Base-by-base conservation (phyloP, 2,329 filamentous ascomycete species). In the Hymenoscyphus repandus region DNA sequence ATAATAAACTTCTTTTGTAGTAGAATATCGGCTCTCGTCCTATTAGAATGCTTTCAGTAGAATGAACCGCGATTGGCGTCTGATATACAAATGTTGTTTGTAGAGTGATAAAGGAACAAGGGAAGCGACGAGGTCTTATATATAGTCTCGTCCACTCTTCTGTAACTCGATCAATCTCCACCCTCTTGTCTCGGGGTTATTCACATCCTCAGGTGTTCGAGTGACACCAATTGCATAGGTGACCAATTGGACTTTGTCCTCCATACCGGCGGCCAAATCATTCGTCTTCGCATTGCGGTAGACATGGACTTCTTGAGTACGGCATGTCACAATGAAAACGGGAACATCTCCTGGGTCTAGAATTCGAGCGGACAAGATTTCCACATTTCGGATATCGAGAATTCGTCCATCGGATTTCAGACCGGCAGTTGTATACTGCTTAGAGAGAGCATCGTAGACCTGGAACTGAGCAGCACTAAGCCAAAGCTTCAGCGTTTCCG, bases 81-180 rank as follows among this genome's bases (percentile, higher is more conserved):
- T 37, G 17, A 45, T 43, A 32, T 38, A 33, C 13, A 48, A 41
- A 31, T 36, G n/a, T 15, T 11, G 49, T 47, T 15, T 11, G 49
- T 37, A 30, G 18, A 6, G 31, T 10, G 31, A 10, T 41, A 39
- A 39, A 1, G 18, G 30, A 17, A 27, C 12, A 47, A 39, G 37
- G 10, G 11, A 37, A 12, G 33, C n/a, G 32, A 46, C 37, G 20
- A 30, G 38, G 31, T 34, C 56, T 82, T 74, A 88, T 58, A 86
- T 83, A 64, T 87, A 97, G 73, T 99, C 93, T 65, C 93, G 83
- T 50, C 88, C 92, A 69, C 90, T 95, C 84, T 99, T 99, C 72
- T 99, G 93, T 76, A 99, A 83, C 74, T 99, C 93, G 66, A 99
- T 97, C 69, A 99, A 75, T 64, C 92, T 85, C 93, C 93, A 99